Percentiles rank a stretch among this genome's conserved stretches.
Conservation (phyloP, 768 basidiomycete genomes). For the Calocybe gangraenosa region DNA sequence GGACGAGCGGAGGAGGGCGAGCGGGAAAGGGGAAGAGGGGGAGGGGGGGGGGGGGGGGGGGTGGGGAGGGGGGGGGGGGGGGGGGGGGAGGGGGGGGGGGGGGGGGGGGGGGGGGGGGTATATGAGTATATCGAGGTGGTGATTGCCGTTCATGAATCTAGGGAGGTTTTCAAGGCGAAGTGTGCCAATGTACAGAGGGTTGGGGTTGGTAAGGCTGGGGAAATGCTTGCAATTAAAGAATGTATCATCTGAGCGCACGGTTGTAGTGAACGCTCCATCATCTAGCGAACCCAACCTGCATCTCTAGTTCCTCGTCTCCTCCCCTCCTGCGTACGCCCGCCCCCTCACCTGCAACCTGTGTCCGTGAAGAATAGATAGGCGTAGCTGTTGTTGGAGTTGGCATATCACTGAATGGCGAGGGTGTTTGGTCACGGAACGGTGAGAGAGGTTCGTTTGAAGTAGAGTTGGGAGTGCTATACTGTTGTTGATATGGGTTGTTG, state of each 20-base stretch:
- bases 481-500: slow-evolving; percentile 26
- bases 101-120: too few species aligned
- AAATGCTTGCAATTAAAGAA: neutral
- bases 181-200: neutral
- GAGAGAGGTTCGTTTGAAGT: slow-evolving; percentile 15
- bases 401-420: slow-evolving; percentile 22
- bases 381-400: slow-evolving; percentile 16
- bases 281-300: slow-evolving; percentile 34
- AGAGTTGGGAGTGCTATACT: slow-evolving; percentile 8
- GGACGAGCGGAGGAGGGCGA: too few species aligned
- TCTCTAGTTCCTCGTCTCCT: slow-evolving; percentile 28
- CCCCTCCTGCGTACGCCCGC: slow-evolving; percentile 20
- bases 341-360: slow-evolving; percentile 11
- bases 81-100: too few species aligned
- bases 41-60: too few species aligned
- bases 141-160: too few species aligned
- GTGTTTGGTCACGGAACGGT: slow-evolving; percentile 26
- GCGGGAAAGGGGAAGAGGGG: too few species aligned
- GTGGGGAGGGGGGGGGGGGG: too few species aligned
- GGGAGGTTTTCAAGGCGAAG: too few species aligned
- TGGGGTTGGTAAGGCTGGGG: neutral
- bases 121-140: too few species aligned
- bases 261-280: slow-evolving; percentile 11
- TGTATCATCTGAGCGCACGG: neutral
- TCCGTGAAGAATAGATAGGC: slow-evolving; percentile 18